Conservation (phyloP, 768 basidiomycete genomes). For the Kwoniella botswanensis region DNA sequence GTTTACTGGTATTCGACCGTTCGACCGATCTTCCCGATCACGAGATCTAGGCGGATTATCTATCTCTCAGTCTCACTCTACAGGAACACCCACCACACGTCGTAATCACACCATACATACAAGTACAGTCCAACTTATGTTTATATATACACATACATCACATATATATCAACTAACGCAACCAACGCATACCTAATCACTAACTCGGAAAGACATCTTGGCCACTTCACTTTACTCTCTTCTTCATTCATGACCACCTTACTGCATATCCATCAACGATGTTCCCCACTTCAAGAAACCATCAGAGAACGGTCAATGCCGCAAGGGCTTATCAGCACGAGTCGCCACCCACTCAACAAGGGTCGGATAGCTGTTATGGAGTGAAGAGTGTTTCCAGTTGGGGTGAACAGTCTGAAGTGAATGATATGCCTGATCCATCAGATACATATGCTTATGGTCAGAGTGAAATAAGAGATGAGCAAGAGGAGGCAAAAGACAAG, state of each 20-base stretch:
- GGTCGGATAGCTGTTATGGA: conserved; percentile 20
- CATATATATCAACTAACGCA: not conserved
- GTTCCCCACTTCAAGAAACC: conserved; percentile 19
- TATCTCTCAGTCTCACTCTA: not conserved
- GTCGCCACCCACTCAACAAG: conserved; percentile 14
- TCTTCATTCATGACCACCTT: not conserved
- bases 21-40: conserved; percentile 10
- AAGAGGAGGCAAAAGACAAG: not conserved
- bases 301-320: conserved; percentile 10
- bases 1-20: not conserved
- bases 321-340: conserved; percentile 28
- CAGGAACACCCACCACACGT: not conserved
- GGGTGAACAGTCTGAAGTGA: conserved; percentile 17
- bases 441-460: not conserved
- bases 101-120: conserved; percentile 1
- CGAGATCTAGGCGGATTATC: conserved; percentile 15
- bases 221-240: not conserved
- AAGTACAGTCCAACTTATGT: not conserved
- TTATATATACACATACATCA: no score
- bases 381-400: conserved; percentile 21
- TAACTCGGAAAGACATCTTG: not conserved
- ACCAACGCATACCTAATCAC: not conserved
- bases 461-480: no score
- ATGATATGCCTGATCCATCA: not conserved
- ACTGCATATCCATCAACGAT: not conserved